phyloP scores from a whole-genome alignment of 2,329 filamentous ascomycete species.

The Microsporum ferrugineum region DNA sequence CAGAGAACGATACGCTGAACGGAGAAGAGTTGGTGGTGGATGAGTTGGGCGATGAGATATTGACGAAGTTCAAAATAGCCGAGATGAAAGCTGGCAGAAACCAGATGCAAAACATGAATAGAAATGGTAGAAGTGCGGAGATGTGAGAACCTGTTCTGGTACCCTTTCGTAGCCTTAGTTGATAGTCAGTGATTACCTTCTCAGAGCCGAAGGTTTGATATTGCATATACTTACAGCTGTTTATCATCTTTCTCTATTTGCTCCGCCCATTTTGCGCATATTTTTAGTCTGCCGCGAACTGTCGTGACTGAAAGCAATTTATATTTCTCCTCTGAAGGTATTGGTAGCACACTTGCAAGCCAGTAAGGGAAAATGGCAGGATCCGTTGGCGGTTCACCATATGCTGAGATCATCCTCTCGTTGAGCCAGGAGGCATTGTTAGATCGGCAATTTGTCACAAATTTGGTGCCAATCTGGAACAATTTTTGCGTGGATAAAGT shows the following conservation, averaged over 20 bases:
- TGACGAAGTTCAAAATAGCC: not conserved
- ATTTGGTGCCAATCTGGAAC: slow-evolving; percentile 53
- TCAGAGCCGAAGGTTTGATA: too few species aligned
- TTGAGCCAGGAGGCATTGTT: slow-evolving; percentile 65
- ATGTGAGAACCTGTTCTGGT: not conserved
- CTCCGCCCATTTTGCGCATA: slow-evolving; percentile 67
- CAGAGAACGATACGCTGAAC: slow-evolving; percentile 22
- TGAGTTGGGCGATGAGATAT: not conserved
- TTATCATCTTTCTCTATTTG: slow-evolving; percentile 50
- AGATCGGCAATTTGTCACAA: slow-evolving; percentile 57
- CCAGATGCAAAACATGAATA: slow-evolving; percentile 4
- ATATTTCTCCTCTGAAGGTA: slow-evolving; percentile 70
- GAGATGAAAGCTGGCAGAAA: not conserved
- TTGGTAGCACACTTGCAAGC: slow-evolving; percentile 72
- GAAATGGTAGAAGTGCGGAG: slow-evolving; percentile 4
- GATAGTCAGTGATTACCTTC: not conserved
- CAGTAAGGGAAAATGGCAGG: slow-evolving; percentile 76
- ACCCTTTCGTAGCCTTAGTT: not conserved
- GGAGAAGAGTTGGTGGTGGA: not conserved
- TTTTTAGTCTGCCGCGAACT: slow-evolving; percentile 70
- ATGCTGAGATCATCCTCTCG: slow-evolving; percentile 57
- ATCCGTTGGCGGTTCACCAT: slow-evolving; percentile 66
- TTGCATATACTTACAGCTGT: slow-evolving; percentile 51
- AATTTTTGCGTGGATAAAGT: slow-evolving; percentile 37
- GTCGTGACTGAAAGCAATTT: slow-evolving; percentile 59